These are phyloP conservation scores for Pestalotiopsis sp. DNA, from an alignment of 2,329 filamentous ascomycete species.

Conservation along the genomic window DNA sequence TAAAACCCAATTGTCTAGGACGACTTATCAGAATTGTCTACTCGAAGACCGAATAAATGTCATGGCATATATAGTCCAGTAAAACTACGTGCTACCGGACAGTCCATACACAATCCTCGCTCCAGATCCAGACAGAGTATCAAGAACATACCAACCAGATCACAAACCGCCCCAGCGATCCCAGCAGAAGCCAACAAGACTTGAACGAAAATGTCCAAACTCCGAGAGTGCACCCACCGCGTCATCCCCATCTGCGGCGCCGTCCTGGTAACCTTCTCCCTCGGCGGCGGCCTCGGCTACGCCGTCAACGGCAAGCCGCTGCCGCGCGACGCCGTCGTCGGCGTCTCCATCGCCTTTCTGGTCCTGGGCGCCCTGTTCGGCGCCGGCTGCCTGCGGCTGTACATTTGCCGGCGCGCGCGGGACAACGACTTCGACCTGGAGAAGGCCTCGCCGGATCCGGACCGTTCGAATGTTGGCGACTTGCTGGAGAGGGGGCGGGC, in stretches of 20 bases:
- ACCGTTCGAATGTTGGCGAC: background rate
- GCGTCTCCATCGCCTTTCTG: slow-evolving; percentile 22
- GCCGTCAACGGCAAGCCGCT: slow-evolving; percentile 24
- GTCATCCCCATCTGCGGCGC: slow-evolving; percentile 24
- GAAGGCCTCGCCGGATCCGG: background rate
- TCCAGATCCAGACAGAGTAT: no score
- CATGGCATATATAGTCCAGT: no score
- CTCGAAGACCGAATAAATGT: no score
- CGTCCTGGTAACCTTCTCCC: slow-evolving; percentile 25
- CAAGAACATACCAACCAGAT: background rate
- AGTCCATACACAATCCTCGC: no score
- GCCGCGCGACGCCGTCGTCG: slow-evolving; percentile 21
- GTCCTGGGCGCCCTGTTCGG: slow-evolving; percentile 23
- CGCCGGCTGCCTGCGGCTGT: slow-evolving; percentile 21
- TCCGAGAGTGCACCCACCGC: slow-evolving; percentile 26
- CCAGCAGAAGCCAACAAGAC: background rate
- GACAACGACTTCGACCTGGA: background rate
- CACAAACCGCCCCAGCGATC: background rate
- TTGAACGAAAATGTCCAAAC: slow-evolving; percentile 7
- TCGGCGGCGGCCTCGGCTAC: slow-evolving; percentile 23
- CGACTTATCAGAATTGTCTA: no score
- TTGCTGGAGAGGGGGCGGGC: no score
- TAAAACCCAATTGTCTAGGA: no score
- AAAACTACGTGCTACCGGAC: no score
- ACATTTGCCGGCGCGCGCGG: slow-evolving; percentile 15